Percentiles rank a stretch among this genome's conserved stretches.
Conservation (phyloP, 148 eudicot species). For the Drosera capensis region DNA sequence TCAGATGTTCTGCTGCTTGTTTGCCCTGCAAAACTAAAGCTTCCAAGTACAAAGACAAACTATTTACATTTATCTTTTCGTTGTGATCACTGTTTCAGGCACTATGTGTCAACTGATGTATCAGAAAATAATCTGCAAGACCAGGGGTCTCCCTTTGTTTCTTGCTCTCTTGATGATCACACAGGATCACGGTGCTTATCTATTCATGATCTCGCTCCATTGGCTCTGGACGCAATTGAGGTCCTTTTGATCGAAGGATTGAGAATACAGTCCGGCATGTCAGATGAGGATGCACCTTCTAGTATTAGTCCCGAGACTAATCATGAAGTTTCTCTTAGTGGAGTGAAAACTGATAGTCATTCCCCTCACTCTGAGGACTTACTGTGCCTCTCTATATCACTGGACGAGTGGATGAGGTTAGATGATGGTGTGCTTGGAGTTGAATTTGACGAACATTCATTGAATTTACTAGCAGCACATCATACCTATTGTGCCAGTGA, state of each 20-base stretch:
- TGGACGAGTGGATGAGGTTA: constrained; percentile 78
- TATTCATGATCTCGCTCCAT: constrained; percentile 50
- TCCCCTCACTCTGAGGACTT: constrained; percentile 15
- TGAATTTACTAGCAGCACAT: constrained; percentile 63
- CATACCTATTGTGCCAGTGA: constrained; percentile 43
- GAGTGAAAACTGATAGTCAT: constrained; percentile 18
- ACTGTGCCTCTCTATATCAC: constrained; percentile 64
- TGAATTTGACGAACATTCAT: constrained; percentile 33
- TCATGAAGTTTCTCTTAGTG: constrained; percentile 25
- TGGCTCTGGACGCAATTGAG: constrained; percentile 68
- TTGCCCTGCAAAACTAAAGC: too few relatives aligned
- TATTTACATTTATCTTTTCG: neutral
- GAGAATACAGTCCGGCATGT: constrained; percentile 72
- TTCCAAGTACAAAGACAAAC: too few relatives aligned
- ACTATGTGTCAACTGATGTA: constrained; percentile 16
- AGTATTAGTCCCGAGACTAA: constrained; percentile 34
- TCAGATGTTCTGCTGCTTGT: too few relatives aligned
- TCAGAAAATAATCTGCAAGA: constrained; percentile 12
- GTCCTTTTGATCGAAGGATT: constrained; percentile 76
- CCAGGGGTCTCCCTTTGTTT: constrained; percentile 10
- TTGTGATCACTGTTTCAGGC: constrained; percentile 27
- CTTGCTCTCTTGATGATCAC: constrained; percentile 10
- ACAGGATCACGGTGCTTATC: constrained; percentile 30
- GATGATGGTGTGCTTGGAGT: constrained; percentile 45
- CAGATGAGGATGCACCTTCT: constrained; percentile 60